Evolutionary conservation across 345 rosid genomes (phyloP).

Genomic region (Crucihimalaya himalaica): DNA sequence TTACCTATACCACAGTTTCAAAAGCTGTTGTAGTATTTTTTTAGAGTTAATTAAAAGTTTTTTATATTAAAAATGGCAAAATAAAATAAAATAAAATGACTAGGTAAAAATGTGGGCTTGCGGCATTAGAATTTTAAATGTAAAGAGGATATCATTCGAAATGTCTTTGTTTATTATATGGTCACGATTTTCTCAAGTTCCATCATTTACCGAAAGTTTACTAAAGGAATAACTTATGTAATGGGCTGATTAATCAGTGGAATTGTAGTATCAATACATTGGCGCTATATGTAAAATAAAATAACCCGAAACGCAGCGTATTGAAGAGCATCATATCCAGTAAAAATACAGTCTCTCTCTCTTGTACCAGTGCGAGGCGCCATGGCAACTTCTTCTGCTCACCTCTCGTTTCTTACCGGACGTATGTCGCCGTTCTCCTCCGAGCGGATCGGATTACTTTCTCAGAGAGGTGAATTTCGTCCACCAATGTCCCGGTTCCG

Average conservation of each 20-base stretch:
- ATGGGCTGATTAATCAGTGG: slow-evolving; percentile 14
- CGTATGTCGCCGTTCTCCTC: slow-evolving; percentile 39
- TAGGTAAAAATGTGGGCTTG: too few species aligned
- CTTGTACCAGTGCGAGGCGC: neutral
- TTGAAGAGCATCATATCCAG: slow-evolving; percentile 20
- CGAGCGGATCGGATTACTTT: neutral
- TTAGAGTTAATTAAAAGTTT: too few species aligned
- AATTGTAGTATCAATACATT: neutral
- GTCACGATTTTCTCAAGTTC: too few species aligned
- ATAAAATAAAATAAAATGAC: too few species aligned
- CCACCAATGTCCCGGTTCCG: slow-evolving; percentile 42
- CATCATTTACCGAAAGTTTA: neutral
- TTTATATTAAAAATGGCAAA: too few species aligned
- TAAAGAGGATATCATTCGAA: too few species aligned
- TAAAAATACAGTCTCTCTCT: neutral
- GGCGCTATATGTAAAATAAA: too few species aligned
- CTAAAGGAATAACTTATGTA: neutral
- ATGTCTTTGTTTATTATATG: too few species aligned
- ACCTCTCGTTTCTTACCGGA: slow-evolving; percentile 55
- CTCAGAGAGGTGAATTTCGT: slow-evolving; percentile 20
- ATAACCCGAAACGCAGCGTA: slow-evolving; percentile 30
- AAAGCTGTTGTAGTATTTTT: too few species aligned
- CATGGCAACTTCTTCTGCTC: slow-evolving; percentile 59
- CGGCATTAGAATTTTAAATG: too few species aligned
- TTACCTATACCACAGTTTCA: too few species aligned